These are phyloP conservation scores for Alliaria petiolata DNA, from an alignment of 345 rosid species.

Conservation along the genomic window DNA sequence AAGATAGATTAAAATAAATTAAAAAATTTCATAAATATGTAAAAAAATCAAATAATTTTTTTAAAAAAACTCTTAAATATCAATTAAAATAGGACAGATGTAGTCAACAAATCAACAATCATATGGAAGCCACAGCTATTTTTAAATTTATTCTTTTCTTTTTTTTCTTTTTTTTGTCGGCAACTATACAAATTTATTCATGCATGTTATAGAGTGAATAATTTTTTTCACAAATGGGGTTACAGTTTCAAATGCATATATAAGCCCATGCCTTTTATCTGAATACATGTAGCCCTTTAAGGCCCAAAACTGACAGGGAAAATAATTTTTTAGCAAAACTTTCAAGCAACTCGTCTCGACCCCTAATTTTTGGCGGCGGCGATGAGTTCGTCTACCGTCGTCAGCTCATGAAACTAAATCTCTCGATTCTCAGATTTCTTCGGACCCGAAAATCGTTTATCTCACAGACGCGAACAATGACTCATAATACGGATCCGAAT, in stretches of 20 bases:
- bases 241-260: background rate
- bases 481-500: slow-evolving; percentile 18
- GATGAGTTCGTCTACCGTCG: slow-evolving; percentile 47
- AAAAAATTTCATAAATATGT: no score
- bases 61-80: no score
- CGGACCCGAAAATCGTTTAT: slow-evolving; percentile 22
- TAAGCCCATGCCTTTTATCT: background rate
- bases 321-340: background rate
- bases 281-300: slow-evolving; percentile 1
- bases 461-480: slow-evolving; percentile 37
- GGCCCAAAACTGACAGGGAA: background rate
- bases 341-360: background rate
- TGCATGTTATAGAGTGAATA: no score
- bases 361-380: slow-evolving; percentile 47
- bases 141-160: no score
- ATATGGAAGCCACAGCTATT: no score
- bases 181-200: no score
- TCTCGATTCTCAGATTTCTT: slow-evolving; percentile 14
- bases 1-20: no score
- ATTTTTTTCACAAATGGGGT: no score
- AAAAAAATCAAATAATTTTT: no score
- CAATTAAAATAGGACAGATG: no score
- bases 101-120: no score
- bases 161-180: no score
- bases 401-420: slow-evolving; percentile 46